Base-by-base conservation (phyloP, 2,329 filamentous ascomycete genomes). In the Albifimbria verrucaria region DNA sequence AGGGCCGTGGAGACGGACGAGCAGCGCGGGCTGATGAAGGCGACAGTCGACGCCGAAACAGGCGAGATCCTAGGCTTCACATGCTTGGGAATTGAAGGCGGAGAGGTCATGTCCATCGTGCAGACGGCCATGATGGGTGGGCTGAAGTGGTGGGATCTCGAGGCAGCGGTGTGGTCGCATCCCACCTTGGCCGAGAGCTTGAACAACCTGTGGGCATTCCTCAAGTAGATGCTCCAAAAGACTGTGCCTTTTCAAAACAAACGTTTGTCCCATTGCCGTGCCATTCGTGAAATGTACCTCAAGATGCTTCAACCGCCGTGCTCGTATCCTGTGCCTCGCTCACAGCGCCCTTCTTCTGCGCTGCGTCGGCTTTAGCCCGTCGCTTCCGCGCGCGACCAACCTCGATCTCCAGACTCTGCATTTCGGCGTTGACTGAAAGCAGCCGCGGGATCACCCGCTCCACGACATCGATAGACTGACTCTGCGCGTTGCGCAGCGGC, bases 361-460 rank as follows among this genome's bases (percentile, higher is more conserved):
- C 68, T 3, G 65, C 68, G 55, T 72, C 72, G 1, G 71, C 72
- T 65, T 81, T 83, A 23, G 75, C 74, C 32, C 79, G 71, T 68
- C 67, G 77, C 71, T 85, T 85, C 53, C 77, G 72, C 32, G 79
- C 80, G 53, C 87, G 74, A 36, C 87, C 77, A 51, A 93, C 84
- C 59, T 88, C 81, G 49, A 86, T 83, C 72, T 92, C 88, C 5
- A 89, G 65, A n/a, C 71, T 70, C 15, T 76, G 74, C 80, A 93
- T 84, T 61, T 83, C 78, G 24, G 76, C 75, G 32, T 77, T 75
- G n/a, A 89, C 68, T 1, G 77, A 78, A 7, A 77, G 77, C 9
- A 91, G 71, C 39, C 70, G 70, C 1, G 84, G 79, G 2, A 92
- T 68, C 3, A 86, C 66, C 0, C 77, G 68, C 51, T 85, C 79